Percentiles rank a stretch among this genome's conserved stretches.
These are phyloP conservation scores for Rhynchospora tenuis DNA, from an alignment of 176 grass and related monocot genomes.

Conservation along the genomic window DNA sequence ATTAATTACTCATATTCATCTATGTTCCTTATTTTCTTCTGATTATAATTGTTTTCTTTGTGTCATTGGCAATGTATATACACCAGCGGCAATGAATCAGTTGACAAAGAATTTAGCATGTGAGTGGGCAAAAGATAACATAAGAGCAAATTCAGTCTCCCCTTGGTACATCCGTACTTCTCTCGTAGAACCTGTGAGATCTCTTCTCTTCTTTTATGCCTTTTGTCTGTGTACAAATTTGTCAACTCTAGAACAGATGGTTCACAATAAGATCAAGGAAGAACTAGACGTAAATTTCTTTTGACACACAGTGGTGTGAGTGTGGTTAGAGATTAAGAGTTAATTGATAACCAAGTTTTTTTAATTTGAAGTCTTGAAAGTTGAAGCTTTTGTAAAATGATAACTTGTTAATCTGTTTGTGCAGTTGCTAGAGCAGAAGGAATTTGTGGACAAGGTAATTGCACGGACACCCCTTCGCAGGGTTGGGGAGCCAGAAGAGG, in stretches of 20 bases:
- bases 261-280: no score
- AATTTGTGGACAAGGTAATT: slow-evolving; percentile 31
- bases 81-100: slow-evolving; percentile 79
- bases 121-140: slow-evolving; percentile 84
- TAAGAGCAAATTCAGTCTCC: slow-evolving; percentile 68
- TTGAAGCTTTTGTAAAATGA: slow-evolving; percentile 4
- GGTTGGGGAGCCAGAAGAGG: slow-evolving; percentile 78
- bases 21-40: no score
- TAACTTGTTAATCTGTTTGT: background rate
- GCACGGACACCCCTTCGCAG: slow-evolving; percentile 54
- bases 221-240: background rate
- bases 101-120: slow-evolving; percentile 81
- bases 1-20: background rate
- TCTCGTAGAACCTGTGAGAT: slow-evolving; percentile 45
- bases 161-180: slow-evolving; percentile 94
- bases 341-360: no score
- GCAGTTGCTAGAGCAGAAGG: slow-evolving; percentile 51
- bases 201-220: background rate
- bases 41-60: background rate
- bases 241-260: no score
- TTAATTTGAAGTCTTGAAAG: background rate
- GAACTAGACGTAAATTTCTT: no score
- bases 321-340: no score
- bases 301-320: no score
- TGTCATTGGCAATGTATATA: background rate